A percentile compares a stretch with the other conserved stretches of the same genome.
Conservation (phyloP, 192 early-diverging fungal species). For the Obelidium mucronatum region DNA sequence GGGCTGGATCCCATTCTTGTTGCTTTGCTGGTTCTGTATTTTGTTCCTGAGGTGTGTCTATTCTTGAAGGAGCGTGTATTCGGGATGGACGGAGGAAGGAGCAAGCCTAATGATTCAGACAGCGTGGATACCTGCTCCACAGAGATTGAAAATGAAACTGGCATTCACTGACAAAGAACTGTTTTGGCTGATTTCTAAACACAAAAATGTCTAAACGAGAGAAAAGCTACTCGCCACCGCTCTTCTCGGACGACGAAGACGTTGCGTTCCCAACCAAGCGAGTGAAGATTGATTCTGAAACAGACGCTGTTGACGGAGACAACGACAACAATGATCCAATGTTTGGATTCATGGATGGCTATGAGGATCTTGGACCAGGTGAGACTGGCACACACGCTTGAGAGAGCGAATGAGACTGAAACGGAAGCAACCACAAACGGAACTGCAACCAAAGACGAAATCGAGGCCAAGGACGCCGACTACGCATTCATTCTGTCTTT, state of each 20-base stretch:
- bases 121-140: no score
- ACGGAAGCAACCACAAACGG: background rate
- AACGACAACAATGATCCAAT: background rate
- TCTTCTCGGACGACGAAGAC: slow-evolving; percentile 23
- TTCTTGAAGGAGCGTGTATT: no score
- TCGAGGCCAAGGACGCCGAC: slow-evolving; percentile 26
- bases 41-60: no score
- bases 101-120: no score
- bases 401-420: no score
- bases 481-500: background rate
- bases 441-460: slow-evolving; percentile 5
- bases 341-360: slow-evolving; percentile 14
- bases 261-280: background rate
- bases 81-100: no score
- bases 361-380: slow-evolving; percentile 16
- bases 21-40: no score
- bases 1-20: no score
- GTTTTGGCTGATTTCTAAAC: no score
- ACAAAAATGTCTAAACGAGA: no score
- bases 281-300: background rate
- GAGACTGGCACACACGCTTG: background rate
- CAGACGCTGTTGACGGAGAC: background rate
- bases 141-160: no score
- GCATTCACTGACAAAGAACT: no score
- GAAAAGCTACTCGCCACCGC: slow-evolving; percentile 18